These are phyloP conservation scores for Ambrosiella beaveri DNA, from an alignment of 2,329 filamentous ascomycete species.

Conservation along the genomic window DNA sequence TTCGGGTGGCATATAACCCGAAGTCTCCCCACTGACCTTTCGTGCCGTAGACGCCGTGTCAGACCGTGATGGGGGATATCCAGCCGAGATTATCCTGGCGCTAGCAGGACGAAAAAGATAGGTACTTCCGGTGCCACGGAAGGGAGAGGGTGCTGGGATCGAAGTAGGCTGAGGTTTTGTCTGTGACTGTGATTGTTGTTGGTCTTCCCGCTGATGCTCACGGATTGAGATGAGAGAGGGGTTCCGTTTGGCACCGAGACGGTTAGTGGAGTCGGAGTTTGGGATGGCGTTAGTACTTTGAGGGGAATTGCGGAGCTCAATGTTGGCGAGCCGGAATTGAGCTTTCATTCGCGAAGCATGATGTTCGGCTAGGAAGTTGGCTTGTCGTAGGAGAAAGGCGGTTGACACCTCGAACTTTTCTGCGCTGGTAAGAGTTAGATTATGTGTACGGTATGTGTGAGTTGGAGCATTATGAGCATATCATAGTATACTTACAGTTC, in stretches of 20 bases:
- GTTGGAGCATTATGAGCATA: too few relatives aligned
- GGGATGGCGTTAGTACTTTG: conserved; percentile 37
- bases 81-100: not conserved
- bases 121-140: not conserved
- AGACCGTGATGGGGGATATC: not conserved
- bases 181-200: not conserved
- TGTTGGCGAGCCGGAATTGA: conserved; percentile 64
- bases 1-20: not conserved
- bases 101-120: not conserved
- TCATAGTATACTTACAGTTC: conserved; percentile 42
- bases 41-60: not conserved
- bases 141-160: not conserved
- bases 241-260: not conserved
- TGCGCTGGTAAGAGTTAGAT: conserved; percentile 31
- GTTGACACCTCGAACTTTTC: conserved; percentile 68
- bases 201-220: not conserved
- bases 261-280: conserved; percentile 1
- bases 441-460: too few relatives aligned
- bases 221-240: not conserved
- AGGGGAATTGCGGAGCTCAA: conserved; percentile 36
- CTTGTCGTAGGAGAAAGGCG: conserved; percentile 80
- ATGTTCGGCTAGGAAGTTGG: conserved; percentile 81
- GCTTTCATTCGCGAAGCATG: conserved; percentile 80
- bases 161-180: not conserved
- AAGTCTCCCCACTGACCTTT: not conserved